Evolutionary conservation across 2,329 filamentous ascomycete genomes (phyloP).

Genomic region (Colletotrichum sp.): DNA sequence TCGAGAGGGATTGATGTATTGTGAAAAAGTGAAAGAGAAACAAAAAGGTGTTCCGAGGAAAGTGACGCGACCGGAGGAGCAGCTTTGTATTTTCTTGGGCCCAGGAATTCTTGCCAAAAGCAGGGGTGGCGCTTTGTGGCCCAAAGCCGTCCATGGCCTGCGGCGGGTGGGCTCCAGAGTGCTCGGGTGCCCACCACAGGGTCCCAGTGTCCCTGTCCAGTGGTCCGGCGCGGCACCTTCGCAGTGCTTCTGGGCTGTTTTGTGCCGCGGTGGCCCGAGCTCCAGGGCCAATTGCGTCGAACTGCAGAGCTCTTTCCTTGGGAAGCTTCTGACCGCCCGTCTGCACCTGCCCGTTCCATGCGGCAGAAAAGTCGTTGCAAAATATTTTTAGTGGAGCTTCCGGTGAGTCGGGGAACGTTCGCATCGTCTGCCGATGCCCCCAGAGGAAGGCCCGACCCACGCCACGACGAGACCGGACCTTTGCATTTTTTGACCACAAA

Average conservation of each 20-base stretch:
- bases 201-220: not conserved
- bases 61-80: slow-evolving; percentile 19
- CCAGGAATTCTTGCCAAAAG: slow-evolving; percentile 13
- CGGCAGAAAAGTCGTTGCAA: slow-evolving; percentile 4
- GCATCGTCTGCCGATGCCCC: slow-evolving; percentile 12
- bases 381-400: not conserved
- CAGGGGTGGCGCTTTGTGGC: slow-evolving; percentile 20
- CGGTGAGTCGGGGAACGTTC: slow-evolving; percentile 10
- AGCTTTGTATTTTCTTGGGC: slow-evolving; percentile 22
- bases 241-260: slow-evolving; percentile 1
- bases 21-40: not conserved
- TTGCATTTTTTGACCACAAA: not conserved
- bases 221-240: not conserved
- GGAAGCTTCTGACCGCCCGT: slow-evolving; percentile 9
- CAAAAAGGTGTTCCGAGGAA: slow-evolving; percentile 11
- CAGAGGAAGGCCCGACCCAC: not conserved
- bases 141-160: not conserved
- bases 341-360: not conserved
- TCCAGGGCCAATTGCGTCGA: slow-evolving; percentile 1
- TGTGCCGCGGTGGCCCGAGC: slow-evolving; percentile 10
- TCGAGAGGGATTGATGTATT: not conserved
- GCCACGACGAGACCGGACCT: slow-evolving; percentile 1
- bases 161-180: not conserved
- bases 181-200: not conserved
- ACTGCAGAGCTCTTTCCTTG: not conserved